Evolutionary conservation across 352 stramenopile species (phyloP), one percentile per base, ranked within the genome.

Genomic region (Hyaloperonospora brassicae): DNA sequence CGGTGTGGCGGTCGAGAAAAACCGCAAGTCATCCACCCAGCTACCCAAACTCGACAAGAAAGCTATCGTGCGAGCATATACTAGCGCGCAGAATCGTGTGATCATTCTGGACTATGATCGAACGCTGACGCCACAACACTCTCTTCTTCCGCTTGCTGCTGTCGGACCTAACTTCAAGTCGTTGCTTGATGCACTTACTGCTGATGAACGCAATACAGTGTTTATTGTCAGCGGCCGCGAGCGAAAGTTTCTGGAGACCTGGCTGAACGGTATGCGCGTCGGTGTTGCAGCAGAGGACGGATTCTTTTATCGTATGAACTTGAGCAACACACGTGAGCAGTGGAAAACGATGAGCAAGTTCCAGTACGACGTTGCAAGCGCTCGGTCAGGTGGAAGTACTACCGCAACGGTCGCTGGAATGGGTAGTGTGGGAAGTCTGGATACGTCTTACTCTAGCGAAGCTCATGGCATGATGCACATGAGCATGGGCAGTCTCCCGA

Each of bases 81-180:
- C 69, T 14, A 72, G 61, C 21, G 59, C 85, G 11, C 64, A 80
- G 47, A 94, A 92, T 52, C 79, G 86, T 1, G 70, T 95, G 23
- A 93, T 95, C 48, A 89, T 95, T 53, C 53, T 90, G 52, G 86
- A 95, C 52, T 95, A 95, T 59, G 86, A 95, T 55, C 79, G 84
- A 8, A 93, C 86, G 35, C 74, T 95, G 34, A 86, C 67, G 12
- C 75, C 77, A 7, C 79, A 93, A 56, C 76, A 87, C 41, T 86
- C 76, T 22, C 63, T 94, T 40, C 61, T 91, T 44, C 81, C 85
- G 47, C 69, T 95, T 5, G 86, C 86, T 5, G 82, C 79, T 1
- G 79, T 91, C 1, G 78, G 79, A 0, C 80, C 78, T 9, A 86
- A 86, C 57, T 87, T 90, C 60, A 87, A 86, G 66, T 72, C 64